Conservation (phyloP, 1,284 basidiomycete species). For the Amylostereum areolatum region DNA sequence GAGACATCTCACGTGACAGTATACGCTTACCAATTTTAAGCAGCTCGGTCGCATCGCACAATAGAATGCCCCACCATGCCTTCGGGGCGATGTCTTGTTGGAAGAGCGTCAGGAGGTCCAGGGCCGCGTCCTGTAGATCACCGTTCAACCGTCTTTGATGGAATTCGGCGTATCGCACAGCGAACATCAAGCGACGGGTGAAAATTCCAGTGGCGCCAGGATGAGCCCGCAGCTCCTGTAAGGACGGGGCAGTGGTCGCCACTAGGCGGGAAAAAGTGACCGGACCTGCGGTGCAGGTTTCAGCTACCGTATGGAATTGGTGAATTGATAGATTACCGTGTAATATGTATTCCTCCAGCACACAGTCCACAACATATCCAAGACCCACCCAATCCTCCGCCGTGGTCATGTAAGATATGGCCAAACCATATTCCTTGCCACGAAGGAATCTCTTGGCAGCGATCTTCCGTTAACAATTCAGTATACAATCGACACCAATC, state of each 20-base stretch:
- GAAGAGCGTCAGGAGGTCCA: conserved; percentile 60
- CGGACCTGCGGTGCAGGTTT: conserved; percentile 44
- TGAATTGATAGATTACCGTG: conserved; percentile 37
- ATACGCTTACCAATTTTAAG: conserved; percentile 45
- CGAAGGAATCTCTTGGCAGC: conserved; percentile 64
- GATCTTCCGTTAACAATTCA: conserved; percentile 48
- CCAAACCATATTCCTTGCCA: conserved; percentile 66
- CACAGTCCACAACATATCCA: conserved; percentile 61
- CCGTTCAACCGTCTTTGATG: conserved; percentile 52
- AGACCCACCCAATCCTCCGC: conserved; percentile 79
- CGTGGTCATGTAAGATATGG: conserved; percentile 70
- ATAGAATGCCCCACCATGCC: conserved; percentile 72
- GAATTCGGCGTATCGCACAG: conserved; percentile 70
- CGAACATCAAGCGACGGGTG: conserved; percentile 64
- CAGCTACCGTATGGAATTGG: too few relatives aligned
- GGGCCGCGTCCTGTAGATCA: conserved; percentile 54
- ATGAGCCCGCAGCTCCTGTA: conserved; percentile 49
- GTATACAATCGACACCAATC: background rate
- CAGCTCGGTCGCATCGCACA: conserved; percentile 60
- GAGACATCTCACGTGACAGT: too few relatives aligned
- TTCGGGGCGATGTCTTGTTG: conserved; percentile 64
- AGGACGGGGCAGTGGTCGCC: conserved; percentile 60
- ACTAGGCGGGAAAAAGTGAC: conserved; percentile 54
- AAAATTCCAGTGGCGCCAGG: conserved; percentile 51
- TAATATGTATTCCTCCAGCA: conserved; percentile 64